These are phyloP conservation scores for Boletus pseudo-olivaceus DNA, from an alignment of 768 basidiomycete species.

Conservation along the genomic window DNA sequence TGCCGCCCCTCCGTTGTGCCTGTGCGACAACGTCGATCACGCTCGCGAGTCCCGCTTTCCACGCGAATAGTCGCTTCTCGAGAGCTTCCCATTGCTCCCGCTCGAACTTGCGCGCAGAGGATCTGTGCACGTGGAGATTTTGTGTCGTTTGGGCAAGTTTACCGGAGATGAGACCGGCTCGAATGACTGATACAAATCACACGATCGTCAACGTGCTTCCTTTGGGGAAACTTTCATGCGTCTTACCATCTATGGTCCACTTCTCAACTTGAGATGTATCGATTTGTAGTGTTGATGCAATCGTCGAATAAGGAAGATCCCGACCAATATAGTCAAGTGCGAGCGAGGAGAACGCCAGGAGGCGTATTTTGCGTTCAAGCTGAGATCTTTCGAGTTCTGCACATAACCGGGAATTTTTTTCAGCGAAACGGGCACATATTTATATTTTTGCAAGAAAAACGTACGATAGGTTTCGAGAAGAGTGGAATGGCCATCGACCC, in stretches of 20 bases:
- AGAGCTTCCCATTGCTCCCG: slow-evolving; percentile 76
- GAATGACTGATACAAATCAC: slow-evolving; percentile 54
- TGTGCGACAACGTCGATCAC: slow-evolving; percentile 68
- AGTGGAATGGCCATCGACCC: slow-evolving; percentile 50
- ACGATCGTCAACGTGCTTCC: not conserved
- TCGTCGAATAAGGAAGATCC: slow-evolving; percentile 65
- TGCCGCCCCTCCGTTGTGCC: slow-evolving; percentile 42
- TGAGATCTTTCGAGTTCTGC: slow-evolving; percentile 54
- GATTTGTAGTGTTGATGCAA: slow-evolving; percentile 66
- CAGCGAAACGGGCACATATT: not conserved
- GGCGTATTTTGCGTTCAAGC: slow-evolving; percentile 76
- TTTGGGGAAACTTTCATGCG: not conserved
- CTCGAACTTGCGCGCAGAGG: slow-evolving; percentile 73
- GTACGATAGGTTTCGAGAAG: slow-evolving; percentile 57
- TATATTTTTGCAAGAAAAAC: slow-evolving; percentile 15
- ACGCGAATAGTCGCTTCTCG: slow-evolving; percentile 68
- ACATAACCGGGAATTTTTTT: not conserved
- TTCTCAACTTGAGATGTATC: slow-evolving; percentile 67
- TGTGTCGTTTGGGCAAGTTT: slow-evolving; percentile 82
- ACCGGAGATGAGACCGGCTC: slow-evolving; percentile 71
- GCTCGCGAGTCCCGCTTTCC: slow-evolving; percentile 68
- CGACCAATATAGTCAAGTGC: slow-evolving; percentile 75
- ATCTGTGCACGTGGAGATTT: slow-evolving; percentile 66
- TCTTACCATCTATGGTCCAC: slow-evolving; percentile 82
- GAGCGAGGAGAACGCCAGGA: slow-evolving; percentile 71